These are phyloP conservation scores for Colletotrichum sojae DNA, from an alignment of 2,329 filamentous ascomycete species.

Conservation along the genomic window DNA sequence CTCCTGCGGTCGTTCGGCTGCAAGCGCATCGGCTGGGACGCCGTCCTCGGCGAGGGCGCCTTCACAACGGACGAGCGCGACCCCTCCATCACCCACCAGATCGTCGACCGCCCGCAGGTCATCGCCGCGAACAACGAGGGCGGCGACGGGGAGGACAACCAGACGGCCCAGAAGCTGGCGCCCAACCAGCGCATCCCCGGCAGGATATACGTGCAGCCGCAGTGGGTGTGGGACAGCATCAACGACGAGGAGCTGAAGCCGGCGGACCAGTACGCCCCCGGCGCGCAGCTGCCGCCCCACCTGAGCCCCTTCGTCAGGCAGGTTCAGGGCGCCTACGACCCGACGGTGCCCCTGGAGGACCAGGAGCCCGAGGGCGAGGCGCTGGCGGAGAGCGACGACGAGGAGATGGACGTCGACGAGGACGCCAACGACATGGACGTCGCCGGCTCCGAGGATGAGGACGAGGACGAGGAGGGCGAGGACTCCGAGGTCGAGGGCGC, in stretches of 20 bases:
- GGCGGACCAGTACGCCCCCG: conserved; percentile 90
- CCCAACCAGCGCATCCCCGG: conserved; percentile 86
- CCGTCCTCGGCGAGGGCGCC: conserved; percentile 89
- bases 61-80: conserved; percentile 93
- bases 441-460: conserved; percentile 65
- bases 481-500: conserved; percentile 66
- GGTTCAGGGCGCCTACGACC: conserved; percentile 91
- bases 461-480: conserved; percentile 61
- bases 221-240: conserved; percentile 98
- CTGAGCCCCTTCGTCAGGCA: conserved; percentile 95
- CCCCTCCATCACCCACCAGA: conserved; percentile 92
- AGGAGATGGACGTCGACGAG: conserved; percentile 60
- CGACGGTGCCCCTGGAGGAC: conserved; percentile 85
- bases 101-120: conserved; percentile 90
- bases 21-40: conserved; percentile 96
- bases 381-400: conserved; percentile 74
- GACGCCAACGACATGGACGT: conserved; percentile 60
- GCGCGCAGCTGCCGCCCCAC: conserved; percentile 91
- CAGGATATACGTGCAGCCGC: conserved; percentile 92
- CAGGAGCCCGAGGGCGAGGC: conserved; percentile 92
- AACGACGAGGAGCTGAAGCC: conserved; percentile 92
- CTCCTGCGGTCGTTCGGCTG: conserved; percentile 94
- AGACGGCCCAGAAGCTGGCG: conserved; percentile 71
- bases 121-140: conserved; percentile 60
- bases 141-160: conserved; percentile 68